phyloP scores from a whole-genome alignment of 1,284 basidiomycete species.

The Salmacisia buchloeana region DNA sequence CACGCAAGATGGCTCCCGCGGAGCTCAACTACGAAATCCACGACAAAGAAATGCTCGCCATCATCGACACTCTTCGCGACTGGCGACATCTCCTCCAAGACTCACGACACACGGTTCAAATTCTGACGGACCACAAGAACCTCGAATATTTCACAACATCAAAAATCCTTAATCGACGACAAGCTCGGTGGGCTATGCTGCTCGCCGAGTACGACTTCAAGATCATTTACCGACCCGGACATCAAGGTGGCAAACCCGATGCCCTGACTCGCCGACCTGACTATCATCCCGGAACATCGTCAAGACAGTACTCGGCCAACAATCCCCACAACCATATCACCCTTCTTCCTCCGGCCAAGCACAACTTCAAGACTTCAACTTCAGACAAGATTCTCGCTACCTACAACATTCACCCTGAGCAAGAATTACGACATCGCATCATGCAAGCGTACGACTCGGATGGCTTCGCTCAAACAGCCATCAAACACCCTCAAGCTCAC shows the following conservation, averaged over 20 bases:
- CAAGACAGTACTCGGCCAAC: not conserved
- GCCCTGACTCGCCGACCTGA: constrained; percentile 5
- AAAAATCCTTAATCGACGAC: constrained; percentile 2
- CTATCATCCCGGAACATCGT: constrained; percentile 1
- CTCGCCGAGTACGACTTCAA: constrained; percentile 1
- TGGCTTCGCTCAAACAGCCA: too few relatives aligned
- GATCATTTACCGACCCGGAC: constrained; percentile 7
- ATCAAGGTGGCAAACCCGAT: not conserved
- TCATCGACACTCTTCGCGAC: constrained; percentile 2
- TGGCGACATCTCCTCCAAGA: constrained; percentile 14
- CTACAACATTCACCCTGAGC: not conserved
- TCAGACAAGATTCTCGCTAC: too few relatives aligned
- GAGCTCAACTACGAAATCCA: constrained; percentile 19
- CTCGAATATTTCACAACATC: constrained; percentile 15
- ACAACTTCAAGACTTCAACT: too few relatives aligned
- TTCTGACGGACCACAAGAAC: constrained; percentile 15
- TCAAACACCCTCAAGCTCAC: too few relatives aligned
- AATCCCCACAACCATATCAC: not conserved
- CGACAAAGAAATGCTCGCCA: constrained; percentile 17
- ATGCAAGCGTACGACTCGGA: not conserved
- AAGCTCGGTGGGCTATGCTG: constrained; percentile 1
- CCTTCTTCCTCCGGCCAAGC: not conserved
- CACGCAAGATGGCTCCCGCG: constrained; percentile 20
- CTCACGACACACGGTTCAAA: not conserved
- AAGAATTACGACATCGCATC: not conserved